These are phyloP conservation scores for Coemansia sp. DNA, from an alignment of 192 early-diverging fungal species.

Conservation along the genomic window DNA sequence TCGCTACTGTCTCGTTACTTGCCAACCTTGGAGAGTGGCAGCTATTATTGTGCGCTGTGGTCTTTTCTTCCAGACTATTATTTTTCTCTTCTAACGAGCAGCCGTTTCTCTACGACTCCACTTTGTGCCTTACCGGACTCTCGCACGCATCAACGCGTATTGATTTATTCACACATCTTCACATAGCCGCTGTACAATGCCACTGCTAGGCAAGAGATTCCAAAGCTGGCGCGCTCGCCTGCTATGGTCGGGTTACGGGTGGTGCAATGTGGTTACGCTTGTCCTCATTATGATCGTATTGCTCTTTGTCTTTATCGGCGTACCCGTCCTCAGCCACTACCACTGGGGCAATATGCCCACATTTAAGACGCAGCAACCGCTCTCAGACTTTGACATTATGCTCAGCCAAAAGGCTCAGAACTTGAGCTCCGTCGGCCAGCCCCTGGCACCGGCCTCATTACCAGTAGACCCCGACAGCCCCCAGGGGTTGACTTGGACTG, in stretches of 20 bases:
- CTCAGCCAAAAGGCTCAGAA: constrained; percentile 30
- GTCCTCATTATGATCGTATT: constrained; percentile 43
- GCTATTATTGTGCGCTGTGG: neutral
- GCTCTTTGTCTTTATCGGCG: constrained; percentile 55
- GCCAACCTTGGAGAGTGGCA: neutral
- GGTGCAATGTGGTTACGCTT: constrained; percentile 56
- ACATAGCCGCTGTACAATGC: neutral
- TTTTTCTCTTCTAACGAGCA: neutral
- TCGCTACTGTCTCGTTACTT: constrained; percentile 3
- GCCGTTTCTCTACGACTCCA: neutral
- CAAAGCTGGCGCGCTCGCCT: constrained; percentile 42
- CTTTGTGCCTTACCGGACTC: neutral
- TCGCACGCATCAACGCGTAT: neutral
- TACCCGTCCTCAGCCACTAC: constrained; percentile 54
- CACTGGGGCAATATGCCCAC: constrained; percentile 46
- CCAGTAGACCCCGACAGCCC: constrained; percentile 57
- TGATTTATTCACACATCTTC: neutral
- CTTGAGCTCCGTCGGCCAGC: constrained; percentile 39
- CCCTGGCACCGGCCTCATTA: constrained; percentile 35
- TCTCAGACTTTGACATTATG: constrained; percentile 47
- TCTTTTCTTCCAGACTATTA: neutral
- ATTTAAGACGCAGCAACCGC: neutral
- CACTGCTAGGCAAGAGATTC: constrained; percentile 40
- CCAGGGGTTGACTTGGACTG: constrained; percentile 35
- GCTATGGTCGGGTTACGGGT: constrained; percentile 55